Evolutionary conservation across 2,329 filamentous ascomycete genomes (phyloP), one percentile per base, ranked within the genome.

Genomic region (Xylogone sp.): DNA sequence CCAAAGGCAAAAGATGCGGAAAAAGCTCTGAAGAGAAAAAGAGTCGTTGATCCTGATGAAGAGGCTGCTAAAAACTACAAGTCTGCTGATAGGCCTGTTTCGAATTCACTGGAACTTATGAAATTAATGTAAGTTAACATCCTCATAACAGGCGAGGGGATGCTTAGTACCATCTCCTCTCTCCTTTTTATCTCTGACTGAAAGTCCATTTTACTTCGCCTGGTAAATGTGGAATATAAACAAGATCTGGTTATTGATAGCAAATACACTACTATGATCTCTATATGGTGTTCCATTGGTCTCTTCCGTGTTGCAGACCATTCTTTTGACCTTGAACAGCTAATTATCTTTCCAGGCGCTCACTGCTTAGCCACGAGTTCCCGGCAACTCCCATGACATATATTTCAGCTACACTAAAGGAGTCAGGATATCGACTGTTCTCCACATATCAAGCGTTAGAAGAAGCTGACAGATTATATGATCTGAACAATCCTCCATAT

Each of bases 1-100:
- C 75, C 75, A 2, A 75, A 69, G 46, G 60, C 69, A 49, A 69
- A 70, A 53, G 68, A 69, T 50, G 65, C 58, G 21, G 56, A 61
- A 12, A 61, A 58, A 24, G 51, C 55, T 8, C 44, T 66, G 42
- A 72, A 71, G 54, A 65, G 69, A 45, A 71, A 72, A 49, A 58
- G 65, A 52, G 56, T 64, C 7, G 45, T 65, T 2, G 63, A 67
- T 47, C 62, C 68, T 49, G 67, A 69, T 47, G 67, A 68, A 31
- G 67, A 69, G 34, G 67, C 65, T 12, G 62, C 62, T 19, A 58
- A 59, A 18, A 70, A 66, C 46, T 66, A 65, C 45, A 60, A 59
- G 21, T 61, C 63, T 31, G 43, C 59, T 48, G 57, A 63, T 46
- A 62, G 65, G 21, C 49, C 58, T n/a, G 48, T 54, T 20, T 52